These are phyloP conservation scores for Galeopsis tetrahit DNA, from an alignment of 257 asterid genomes.

Conservation along the genomic window DNA sequence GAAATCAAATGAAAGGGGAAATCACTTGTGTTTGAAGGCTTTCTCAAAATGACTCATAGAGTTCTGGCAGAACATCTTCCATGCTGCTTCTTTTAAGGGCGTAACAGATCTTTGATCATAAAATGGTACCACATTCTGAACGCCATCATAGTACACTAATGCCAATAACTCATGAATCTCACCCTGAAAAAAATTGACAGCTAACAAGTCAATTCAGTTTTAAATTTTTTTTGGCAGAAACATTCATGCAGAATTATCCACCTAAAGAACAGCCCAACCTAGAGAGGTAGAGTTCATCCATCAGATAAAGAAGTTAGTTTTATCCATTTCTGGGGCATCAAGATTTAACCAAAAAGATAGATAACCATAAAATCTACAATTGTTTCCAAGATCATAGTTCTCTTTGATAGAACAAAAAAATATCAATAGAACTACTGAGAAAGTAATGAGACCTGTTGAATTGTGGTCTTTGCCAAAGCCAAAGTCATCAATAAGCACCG, in stretches of 20 bases:
- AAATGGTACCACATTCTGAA: conserved; percentile 97
- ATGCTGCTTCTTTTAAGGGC: conserved; percentile 71
- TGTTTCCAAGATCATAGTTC: conserved; percentile 30
- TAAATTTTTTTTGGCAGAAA: conserved; percentile 15
- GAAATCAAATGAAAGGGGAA: conserved; percentile 38
- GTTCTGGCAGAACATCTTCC: conserved; percentile 89
- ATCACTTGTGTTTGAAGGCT: conserved; percentile 82
- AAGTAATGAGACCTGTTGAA: conserved; percentile 74
- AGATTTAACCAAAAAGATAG: conserved; percentile 2
- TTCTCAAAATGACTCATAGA: conserved; percentile 88
- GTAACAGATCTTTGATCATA: conserved; percentile 84
- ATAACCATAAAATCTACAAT: conserved; percentile 12
- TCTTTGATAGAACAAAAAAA: conserved; percentile 26
- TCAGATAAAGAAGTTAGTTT: conserved; percentile 11
- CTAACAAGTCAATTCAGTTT: conserved; percentile 22
- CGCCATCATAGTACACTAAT: conserved; percentile 89
- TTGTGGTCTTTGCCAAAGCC: conserved; percentile 81
- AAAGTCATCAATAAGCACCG: conserved; percentile 94
- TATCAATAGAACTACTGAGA: conserved; percentile 31
- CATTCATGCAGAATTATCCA: conserved; percentile 25
- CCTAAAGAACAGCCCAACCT: conserved; percentile 25
- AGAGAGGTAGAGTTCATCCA: conserved; percentile 9
- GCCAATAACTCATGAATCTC: conserved; percentile 98
- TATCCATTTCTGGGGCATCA: conserved; percentile 27
- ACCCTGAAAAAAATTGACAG: conserved; percentile 59